Evolutionary conservation across 345 rosid species (phyloP).

Genomic region (Eucalyptus coolabah): DNA sequence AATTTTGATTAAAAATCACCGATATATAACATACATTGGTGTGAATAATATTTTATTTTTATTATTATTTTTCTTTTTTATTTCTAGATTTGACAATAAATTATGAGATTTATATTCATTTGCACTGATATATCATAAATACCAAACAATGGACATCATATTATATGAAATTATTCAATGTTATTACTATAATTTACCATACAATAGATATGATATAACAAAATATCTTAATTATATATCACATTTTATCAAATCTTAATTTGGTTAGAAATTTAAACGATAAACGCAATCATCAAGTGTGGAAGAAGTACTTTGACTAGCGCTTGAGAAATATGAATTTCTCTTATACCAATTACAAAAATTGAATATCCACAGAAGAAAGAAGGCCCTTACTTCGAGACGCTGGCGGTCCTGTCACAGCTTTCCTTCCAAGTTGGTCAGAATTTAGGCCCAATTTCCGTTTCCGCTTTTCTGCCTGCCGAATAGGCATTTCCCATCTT

Average conservation of each 20-base stretch:
- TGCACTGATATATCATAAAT: too few relatives aligned
- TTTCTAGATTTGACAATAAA: too few relatives aligned
- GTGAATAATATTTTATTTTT: too few relatives aligned
- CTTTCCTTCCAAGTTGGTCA: neutral
- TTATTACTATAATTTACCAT: too few relatives aligned
- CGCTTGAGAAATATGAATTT: neutral
- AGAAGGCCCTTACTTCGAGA: neutral
- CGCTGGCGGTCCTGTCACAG: neutral
- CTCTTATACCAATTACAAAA: neutral
- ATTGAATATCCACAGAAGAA: neutral
- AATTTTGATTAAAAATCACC: accelerated
- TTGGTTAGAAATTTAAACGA: too few relatives aligned
- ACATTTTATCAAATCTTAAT: too few relatives aligned
- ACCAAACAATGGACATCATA: too few relatives aligned
- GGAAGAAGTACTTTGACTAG: neutral
- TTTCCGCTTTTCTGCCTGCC: neutral
- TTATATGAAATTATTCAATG: accelerated
- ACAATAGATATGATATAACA: too few relatives aligned
- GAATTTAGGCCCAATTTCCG: neutral
- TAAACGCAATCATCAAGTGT: accelerated
- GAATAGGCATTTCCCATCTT: neutral
- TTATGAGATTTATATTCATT: too few relatives aligned
- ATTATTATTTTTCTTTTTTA: too few relatives aligned
- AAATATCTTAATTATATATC: too few relatives aligned
- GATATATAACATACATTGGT: accelerated